Conservation (phyloP, 2,329 filamentous ascomycete genomes). For the Aspergillus tubingensis region DNA sequence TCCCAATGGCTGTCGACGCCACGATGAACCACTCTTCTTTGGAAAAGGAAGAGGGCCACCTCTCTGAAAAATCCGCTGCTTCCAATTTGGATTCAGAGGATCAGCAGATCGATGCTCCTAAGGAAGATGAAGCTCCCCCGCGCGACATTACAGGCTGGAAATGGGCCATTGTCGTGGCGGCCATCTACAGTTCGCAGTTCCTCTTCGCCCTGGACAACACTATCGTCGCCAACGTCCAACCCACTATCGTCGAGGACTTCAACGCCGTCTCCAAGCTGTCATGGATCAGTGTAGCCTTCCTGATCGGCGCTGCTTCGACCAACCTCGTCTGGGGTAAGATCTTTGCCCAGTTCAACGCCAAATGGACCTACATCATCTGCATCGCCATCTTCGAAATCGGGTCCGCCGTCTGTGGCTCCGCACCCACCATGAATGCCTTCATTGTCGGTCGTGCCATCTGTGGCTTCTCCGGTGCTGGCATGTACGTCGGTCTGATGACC, state of each 20-base stretch:
- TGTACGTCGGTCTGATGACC: conserved; percentile 35
- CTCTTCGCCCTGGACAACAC: not conserved
- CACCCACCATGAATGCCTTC: conserved; percentile 3
- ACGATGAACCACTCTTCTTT: not conserved
- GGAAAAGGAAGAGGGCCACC: not conserved
- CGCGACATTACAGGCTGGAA: not conserved
- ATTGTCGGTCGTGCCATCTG: conserved; percentile 15
- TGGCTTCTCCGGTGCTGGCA: conserved; percentile 20
- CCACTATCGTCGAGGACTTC: conserved; percentile 8
- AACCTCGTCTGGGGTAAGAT: conserved; percentile 11
- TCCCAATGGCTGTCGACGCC: not conserved
- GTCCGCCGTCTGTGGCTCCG: conserved; percentile 11
- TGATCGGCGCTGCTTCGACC: conserved; percentile 4
- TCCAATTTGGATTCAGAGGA: not conserved
- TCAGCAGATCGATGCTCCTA: not conserved
- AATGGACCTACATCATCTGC: conserved; percentile 22
- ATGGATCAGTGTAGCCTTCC: conserved; percentile 30
- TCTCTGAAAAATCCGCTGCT: not conserved
- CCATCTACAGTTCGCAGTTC: conserved; percentile 6
- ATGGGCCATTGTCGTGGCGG: conserved; percentile 10
- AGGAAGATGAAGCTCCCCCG: not conserved
- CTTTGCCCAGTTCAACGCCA: conserved; percentile 40
- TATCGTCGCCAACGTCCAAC: conserved; percentile 11
- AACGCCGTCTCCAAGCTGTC: conserved; percentile 9
- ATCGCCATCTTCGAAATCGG: conserved; percentile 8